Evolutionary conservation across 805 yeast species (phyloP), one percentile per base, ranked within the genome.

Genomic region (Clavispora santaluciae): DNA sequence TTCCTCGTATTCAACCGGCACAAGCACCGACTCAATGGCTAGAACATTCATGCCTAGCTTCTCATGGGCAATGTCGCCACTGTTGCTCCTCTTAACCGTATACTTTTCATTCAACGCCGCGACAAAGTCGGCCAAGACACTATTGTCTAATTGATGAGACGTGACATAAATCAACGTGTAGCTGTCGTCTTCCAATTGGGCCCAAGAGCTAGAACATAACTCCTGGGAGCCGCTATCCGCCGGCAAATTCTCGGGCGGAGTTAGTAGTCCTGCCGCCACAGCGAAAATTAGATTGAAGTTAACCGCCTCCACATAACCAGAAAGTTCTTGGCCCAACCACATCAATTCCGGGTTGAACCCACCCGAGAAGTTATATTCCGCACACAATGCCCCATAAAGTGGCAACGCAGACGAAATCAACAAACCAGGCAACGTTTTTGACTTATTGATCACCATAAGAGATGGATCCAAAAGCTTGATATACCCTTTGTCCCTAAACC

Each of bases 131-230:
- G 48, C 40, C 17, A 50, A 41, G 16, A 52, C 25, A 51, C 57
- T 56, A 33, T 61, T 62, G 36, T 64, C 65, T n/a, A 64, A 48
- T 43, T 66, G 71, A 43, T 63, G 66, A 3, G 61, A 46, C 4
- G 70, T 63, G 6, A 61, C 54, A 41, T 62, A 66, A 8, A 63
- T 25, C 22, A 66, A 44, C 2, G 51, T 43, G 33, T 40, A 40
- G 28, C 53, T 56, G 35, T 64, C 63, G 17, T 53, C 64, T 33
- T 49, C 49, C 2, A 62, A 31, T 43, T 65, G 70, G 5, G 60
- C 66, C 69, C 70, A 64, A 11, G 69, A 63, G 12, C 66, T 46
- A 10, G 69, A 63, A 43, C 71, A 66, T 7, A 66, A 39, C 41
- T 66, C 70, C 5, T 50, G 45, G 4, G 70, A 51, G 13, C 44